Evolutionary conservation across 2,329 filamentous ascomycete genomes (phyloP).

Genomic region (Zasmidium angulare): DNA sequence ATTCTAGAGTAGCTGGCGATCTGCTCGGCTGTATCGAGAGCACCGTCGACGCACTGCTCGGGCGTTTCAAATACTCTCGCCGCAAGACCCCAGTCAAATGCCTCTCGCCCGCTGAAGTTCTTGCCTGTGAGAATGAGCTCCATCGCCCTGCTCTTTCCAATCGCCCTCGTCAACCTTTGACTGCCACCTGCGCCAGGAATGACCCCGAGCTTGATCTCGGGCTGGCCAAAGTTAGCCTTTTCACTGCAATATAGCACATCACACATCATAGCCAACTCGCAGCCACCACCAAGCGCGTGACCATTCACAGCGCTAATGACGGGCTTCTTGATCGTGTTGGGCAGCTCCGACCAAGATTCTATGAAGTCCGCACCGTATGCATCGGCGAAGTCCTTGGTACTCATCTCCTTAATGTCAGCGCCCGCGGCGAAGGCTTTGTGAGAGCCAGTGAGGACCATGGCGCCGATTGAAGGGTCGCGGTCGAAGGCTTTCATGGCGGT

Average conservation of each 20-base stretch:
- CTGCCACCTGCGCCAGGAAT: conserved; percentile 91
- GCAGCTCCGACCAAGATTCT: conserved; percentile 86
- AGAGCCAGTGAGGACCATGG: conserved; percentile 84
- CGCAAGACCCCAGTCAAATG: conserved; percentile 86
- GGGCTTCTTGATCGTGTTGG: conserved; percentile 84
- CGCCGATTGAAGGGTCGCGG: conserved; percentile 65
- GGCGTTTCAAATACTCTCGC: conserved; percentile 77
- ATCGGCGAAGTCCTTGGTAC: conserved; percentile 79
- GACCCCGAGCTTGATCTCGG: conserved; percentile 91
- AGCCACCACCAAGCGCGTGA: conserved; percentile 91
- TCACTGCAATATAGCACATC: conserved; percentile 90
- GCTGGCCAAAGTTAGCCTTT: conserved; percentile 88
- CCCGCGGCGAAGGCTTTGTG: conserved; percentile 91
- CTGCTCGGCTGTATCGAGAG: conserved; percentile 79
- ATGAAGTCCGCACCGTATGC: conserved; percentile 93
- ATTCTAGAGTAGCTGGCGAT: conserved; percentile 86
- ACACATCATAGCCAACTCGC: conserved; percentile 96
- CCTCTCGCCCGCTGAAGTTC: conserved; percentile 79
- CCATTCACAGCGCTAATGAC: conserved; percentile 93
- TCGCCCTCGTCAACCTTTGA: conserved; percentile 76
- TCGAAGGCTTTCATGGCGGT: conserved; percentile 71
- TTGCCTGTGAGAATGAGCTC: conserved; percentile 85
- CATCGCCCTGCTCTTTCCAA: conserved; percentile 76
- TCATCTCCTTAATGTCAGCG: conserved; percentile 99
- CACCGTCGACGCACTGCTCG: conserved; percentile 77